A percentile compares a stretch with the other conserved stretches of the same genome.
Evolutionary conservation across 176 grass and related monocot species (phyloP).

Genomic region (Carex myosuroides): DNA sequence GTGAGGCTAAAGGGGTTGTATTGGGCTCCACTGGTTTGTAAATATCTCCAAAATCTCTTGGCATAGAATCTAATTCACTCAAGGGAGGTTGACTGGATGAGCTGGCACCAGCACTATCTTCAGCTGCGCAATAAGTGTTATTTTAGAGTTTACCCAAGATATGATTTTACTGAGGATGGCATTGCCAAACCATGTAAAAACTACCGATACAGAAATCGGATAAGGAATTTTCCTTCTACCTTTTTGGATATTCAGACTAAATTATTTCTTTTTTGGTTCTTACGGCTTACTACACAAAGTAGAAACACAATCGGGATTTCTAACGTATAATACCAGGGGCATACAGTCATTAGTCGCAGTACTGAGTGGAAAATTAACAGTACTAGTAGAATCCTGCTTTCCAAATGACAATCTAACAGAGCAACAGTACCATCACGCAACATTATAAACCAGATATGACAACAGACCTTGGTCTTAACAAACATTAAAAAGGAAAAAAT

Average conservation of each 20-base stretch:
- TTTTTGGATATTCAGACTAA: not conserved
- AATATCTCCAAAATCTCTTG: conserved; percentile 26
- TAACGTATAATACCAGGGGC: not conserved
- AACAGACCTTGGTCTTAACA: not conserved
- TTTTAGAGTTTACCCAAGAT: conserved; percentile 9
- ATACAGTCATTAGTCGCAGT: not conserved
- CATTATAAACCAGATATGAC: not conserved
- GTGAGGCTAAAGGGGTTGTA: not conserved
- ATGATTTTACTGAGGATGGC: not conserved
- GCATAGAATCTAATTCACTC: conserved; percentile 23
- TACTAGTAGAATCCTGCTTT: not conserved
- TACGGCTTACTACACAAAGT: not conserved
- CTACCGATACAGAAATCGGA: not conserved
- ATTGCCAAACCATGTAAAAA: not conserved
- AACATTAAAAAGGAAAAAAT: not conserved
- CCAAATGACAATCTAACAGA: conserved; percentile 5
- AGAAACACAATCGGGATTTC: not conserved
- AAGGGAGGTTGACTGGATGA: conserved; percentile 19
- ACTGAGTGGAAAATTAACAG: not conserved
- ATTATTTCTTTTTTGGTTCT: conserved; percentile 7
- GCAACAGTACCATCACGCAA: not conserved
- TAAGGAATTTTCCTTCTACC: not conserved
- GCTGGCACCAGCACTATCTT: conserved; percentile 30
- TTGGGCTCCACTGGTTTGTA: not conserved
- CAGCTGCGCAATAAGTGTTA: conserved; percentile 34